Conservation (phyloP, 2,329 filamentous ascomycete genomes). For the Aureobasidium sp. region DNA sequence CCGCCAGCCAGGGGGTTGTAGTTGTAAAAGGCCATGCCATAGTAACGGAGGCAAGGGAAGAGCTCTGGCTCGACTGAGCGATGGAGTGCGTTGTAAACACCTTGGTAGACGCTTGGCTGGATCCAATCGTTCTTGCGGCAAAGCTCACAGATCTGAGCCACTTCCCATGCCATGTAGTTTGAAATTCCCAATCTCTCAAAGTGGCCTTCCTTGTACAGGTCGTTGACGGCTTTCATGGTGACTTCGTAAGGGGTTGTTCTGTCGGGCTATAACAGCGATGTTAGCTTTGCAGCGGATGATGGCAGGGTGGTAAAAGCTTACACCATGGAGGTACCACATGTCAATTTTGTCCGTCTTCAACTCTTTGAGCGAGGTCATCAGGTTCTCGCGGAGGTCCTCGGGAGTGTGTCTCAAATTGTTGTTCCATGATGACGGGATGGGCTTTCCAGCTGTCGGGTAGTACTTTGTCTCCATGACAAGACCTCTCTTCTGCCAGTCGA, state of each 20-base stretch:
- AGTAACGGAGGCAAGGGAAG: conserved; percentile 34
- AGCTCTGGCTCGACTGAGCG: conserved; percentile 34
- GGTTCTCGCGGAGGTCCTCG: conserved; percentile 26
- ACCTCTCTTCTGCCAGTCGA: conserved; percentile 22
- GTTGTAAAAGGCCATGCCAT: conserved; percentile 34
- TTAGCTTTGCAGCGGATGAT: not conserved
- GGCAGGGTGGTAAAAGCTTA: not conserved
- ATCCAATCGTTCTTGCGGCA: conserved; percentile 35
- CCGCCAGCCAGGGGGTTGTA: conserved; percentile 40
- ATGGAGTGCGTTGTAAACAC: conserved; percentile 34
- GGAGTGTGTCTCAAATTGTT: conserved; percentile 21
- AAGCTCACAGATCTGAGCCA: conserved; percentile 39
- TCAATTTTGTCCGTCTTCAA: conserved; percentile 35
- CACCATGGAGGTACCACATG: conserved; percentile 42
- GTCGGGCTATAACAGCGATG: conserved; percentile 29
- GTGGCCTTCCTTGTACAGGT: conserved; percentile 36
- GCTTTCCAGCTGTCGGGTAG: conserved; percentile 18
- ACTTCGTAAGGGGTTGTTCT: conserved; percentile 37
- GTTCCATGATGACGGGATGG: conserved; percentile 16
- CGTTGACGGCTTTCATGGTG: conserved; percentile 39
- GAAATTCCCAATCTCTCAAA: conserved; percentile 39
- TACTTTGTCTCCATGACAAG: conserved; percentile 24
- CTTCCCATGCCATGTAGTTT: conserved; percentile 41
- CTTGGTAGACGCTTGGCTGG: conserved; percentile 39
- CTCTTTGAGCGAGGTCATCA: conserved; percentile 31